Evolutionary conservation across 495 filamentous ascomycete species (phyloP).

Genomic region (Lichenothelia convexa): DNA sequence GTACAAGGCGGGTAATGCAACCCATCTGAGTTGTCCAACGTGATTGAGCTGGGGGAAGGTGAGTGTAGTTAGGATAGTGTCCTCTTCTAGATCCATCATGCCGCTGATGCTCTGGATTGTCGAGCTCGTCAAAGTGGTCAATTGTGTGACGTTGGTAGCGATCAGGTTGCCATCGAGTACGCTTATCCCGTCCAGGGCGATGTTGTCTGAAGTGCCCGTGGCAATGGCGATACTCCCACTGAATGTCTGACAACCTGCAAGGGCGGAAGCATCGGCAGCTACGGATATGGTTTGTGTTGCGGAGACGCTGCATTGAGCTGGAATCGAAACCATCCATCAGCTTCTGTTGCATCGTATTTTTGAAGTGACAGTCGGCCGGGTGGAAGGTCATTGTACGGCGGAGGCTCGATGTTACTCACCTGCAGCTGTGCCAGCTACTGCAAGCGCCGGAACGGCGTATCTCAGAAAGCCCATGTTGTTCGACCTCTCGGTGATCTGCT

Average conservation of each 20-base stretch:
- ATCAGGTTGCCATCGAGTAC: conserved; percentile 52
- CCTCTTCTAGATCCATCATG: conserved; percentile 43
- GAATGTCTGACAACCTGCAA: conserved; percentile 48
- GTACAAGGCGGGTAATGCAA: conserved; percentile 53
- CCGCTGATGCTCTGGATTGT: conserved; percentile 35
- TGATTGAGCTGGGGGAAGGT: conserved; percentile 39
- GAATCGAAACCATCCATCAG: conserved; percentile 3
- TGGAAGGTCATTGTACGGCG: background rate
- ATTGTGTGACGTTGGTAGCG: conserved; percentile 34
- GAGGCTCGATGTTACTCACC: conserved; percentile 32
- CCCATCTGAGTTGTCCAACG: conserved; percentile 49
- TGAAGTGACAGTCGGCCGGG: background rate
- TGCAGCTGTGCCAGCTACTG: conserved; percentile 40
- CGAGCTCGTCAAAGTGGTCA: conserved; percentile 37
- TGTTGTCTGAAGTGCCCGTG: conserved; percentile 27
- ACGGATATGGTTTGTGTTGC: conserved; percentile 39
- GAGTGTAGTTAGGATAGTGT: conserved; percentile 47
- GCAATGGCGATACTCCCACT: conserved; percentile 53
- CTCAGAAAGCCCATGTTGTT: conserved; percentile 51
- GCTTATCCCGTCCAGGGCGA: conserved; percentile 37
- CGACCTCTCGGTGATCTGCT: too few relatives aligned
- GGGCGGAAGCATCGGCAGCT: conserved; percentile 50
- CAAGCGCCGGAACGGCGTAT: conserved; percentile 57
- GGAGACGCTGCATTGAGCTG: conserved; percentile 28
- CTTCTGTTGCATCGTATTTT: conserved; percentile 5